Conservation (phyloP, 495 filamentous ascomycete species). For the Venustampulla echinocandica region DNA sequence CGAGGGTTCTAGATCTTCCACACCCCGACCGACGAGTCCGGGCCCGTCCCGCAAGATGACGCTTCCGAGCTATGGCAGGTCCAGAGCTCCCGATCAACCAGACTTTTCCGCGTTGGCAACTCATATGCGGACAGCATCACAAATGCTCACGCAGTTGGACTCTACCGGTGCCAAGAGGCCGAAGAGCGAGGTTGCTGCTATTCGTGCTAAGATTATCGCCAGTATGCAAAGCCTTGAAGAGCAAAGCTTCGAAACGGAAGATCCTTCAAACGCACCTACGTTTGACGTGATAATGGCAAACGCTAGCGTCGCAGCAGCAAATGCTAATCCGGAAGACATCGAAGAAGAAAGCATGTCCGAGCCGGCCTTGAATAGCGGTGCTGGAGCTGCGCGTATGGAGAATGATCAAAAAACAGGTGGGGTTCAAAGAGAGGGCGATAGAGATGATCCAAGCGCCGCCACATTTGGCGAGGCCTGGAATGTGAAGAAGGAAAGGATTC, state of each 20-base stretch:
- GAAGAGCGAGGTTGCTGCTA: slow-evolving; percentile 62
- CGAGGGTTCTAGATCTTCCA: slow-evolving; percentile 34
- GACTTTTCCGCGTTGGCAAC: slow-evolving; percentile 68
- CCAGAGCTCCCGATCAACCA: slow-evolving; percentile 42
- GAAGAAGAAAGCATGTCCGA: slow-evolving; percentile 20
- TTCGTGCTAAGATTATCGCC: slow-evolving; percentile 68
- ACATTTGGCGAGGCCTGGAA: slow-evolving; percentile 74
- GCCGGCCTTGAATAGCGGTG: slow-evolving; percentile 45
- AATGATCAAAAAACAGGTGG: slow-evolving; percentile 74
- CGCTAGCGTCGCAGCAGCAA: slow-evolving; percentile 26
- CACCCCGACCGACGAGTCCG: slow-evolving; percentile 53
- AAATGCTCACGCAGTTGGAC: slow-evolving; percentile 72
- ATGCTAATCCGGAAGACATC: slow-evolving; percentile 36
- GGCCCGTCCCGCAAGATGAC: slow-evolving; percentile 43
- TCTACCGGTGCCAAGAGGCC: slow-evolving; percentile 63
- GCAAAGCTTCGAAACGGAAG: slow-evolving; percentile 60
- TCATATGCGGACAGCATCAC: slow-evolving; percentile 70
- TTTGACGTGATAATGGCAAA: slow-evolving; percentile 64
- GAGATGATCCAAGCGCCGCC: slow-evolving; percentile 71
- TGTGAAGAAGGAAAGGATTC: slow-evolving; percentile 65
- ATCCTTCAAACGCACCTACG: slow-evolving; percentile 46
- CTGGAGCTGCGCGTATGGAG: slow-evolving; percentile 69
- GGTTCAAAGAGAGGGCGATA: slow-evolving; percentile 63
- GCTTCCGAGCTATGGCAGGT: slow-evolving; percentile 32
- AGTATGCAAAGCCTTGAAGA: slow-evolving; percentile 80